Evolutionary conservation across 768 basidiomycete genomes (phyloP).

Genomic region (Suillus fuscotomentosus): DNA sequence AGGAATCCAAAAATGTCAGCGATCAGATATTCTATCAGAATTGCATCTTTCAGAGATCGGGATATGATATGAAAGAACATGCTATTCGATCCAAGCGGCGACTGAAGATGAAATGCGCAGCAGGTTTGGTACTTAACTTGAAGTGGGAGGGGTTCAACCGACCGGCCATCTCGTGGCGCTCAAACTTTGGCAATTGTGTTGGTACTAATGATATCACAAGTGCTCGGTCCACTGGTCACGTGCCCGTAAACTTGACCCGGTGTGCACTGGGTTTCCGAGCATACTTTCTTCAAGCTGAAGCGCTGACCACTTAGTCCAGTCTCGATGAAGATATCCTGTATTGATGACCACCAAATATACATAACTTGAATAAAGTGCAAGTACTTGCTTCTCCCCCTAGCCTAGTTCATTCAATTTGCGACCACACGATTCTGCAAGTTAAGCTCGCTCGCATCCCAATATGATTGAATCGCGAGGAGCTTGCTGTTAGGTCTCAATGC

Average conservation of each 20-base stretch:
- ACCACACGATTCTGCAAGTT: neutral
- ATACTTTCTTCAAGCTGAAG: neutral
- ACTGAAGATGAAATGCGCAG: conserved; percentile 29
- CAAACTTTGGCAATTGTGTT: neutral
- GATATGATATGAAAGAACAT: neutral
- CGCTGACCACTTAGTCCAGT: neutral
- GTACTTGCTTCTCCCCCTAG: neutral
- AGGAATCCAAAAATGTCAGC: neutral
- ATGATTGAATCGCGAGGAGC: neutral
- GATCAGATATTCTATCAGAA: neutral
- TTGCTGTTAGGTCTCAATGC: neutral
- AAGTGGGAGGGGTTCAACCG: neutral
- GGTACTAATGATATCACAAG: neutral
- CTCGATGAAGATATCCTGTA: neutral
- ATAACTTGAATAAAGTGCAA: neutral
- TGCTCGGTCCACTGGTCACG: too few relatives aligned
- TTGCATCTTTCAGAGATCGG: neutral
- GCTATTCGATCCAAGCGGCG: conserved; percentile 26
- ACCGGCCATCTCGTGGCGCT: neutral
- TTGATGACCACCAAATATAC: neutral
- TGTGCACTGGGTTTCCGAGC: too few relatives aligned
- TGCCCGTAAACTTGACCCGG: neutral
- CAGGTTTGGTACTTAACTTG: conserved; percentile 7
- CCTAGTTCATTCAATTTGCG: neutral
- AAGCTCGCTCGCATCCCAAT: neutral